Conservation (phyloP, 331 rosid genomes). For the Pyrus hybrid region DNA sequence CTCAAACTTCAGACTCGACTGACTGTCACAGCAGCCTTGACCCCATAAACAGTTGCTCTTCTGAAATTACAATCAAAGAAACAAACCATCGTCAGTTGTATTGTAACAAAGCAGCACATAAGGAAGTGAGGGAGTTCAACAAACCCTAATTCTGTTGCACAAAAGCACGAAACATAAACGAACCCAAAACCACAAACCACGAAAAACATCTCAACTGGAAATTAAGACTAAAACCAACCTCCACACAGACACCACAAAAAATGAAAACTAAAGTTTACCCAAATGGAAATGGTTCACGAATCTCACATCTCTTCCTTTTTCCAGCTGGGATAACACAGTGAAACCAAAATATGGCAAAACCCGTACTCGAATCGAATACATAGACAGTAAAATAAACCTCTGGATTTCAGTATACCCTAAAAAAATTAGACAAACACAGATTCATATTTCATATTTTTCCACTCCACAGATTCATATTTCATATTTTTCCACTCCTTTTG, state of each 20-base stretch:
- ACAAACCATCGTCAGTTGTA: neutral
- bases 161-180: neutral
- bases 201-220: neutral
- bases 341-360: neutral
- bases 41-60: constrained; percentile 1
- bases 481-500: neutral
- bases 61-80: constrained; percentile 2
- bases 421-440: neutral
- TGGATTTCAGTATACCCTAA: neutral
- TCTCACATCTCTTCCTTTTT: constrained; percentile 2
- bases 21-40: constrained; percentile 8
- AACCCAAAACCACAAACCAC: neutral
- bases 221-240: neutral
- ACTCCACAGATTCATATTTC: too few relatives aligned
- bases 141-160: neutral
- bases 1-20: constrained; percentile 13
- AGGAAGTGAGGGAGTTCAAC: neutral
- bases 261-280: neutral
- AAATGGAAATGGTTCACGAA: neutral
- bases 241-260: neutral
- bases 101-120: neutral
- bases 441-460: neutral
- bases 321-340: neutral
- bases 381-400: constrained; percentile 5
- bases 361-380: neutral